Base-by-base conservation (phyloP, 2,329 filamentous ascomycete genomes). In the Cladosporium sp. region DNA sequence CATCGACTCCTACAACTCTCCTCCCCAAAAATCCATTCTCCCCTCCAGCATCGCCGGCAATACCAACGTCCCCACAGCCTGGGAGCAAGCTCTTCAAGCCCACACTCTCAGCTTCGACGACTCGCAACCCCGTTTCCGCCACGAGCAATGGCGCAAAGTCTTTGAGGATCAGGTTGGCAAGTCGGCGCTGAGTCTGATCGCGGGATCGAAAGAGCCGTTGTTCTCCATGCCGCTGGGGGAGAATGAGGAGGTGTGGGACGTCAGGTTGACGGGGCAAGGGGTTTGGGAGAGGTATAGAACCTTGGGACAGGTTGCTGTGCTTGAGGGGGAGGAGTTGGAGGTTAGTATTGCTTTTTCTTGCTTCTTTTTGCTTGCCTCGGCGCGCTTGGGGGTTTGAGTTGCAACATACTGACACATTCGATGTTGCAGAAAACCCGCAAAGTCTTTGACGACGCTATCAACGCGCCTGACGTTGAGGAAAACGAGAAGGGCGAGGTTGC, bases 231-330 rank as follows among this genome's bases (percentile, higher is more conserved):
- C 87, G 0, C 73, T 89, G 6, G 81, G 80, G 9, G 81, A 87
- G 67, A 76, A 83, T 30, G 75, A 72, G 30, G 75, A 84, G 49
- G 74, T 77, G 49, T 88, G 85, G 77, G 82, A 80, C 20, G 79
- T 83, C 1, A 83, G 80, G 78, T 69, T 89, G 59, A 75, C 72
- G 28, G 79, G 81, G 59, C 82, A 88, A 51, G 80, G 78, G 56
- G 73, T 90, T 51, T 89, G 86, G 84, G 78, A 82, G 55, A 79
- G 88, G 37, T 79, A 87, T 60, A 78, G 77, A 50, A 91, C 88
- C 12, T 73, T 90, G 59, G 88, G 86, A 66, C 87, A 90, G 68
- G 82, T 91, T 61, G 81, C 84, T 3, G 77, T 86, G 55, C 72
- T 89, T 12, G 70, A 75, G 52, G 73, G 80, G 49, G 82, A 78